Conservation (phyloP, 1,284 basidiomycete genomes). For the Meripilus lineatus region DNA sequence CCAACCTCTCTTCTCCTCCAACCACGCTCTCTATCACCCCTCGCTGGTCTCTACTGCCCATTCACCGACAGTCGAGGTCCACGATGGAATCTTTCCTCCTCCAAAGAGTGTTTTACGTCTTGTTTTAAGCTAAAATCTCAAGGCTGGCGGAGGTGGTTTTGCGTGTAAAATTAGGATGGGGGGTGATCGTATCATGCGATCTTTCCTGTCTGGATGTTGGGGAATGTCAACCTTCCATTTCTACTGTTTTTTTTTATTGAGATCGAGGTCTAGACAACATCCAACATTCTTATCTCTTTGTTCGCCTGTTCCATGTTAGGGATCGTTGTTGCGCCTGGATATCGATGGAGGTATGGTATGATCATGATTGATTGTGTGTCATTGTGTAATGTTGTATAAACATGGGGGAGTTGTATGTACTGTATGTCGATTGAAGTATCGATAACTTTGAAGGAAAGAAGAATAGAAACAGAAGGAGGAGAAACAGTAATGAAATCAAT, state of each 20-base stretch:
- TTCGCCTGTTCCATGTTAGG: no score
- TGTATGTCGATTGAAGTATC: not conserved
- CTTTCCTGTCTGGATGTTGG: slow-evolving; percentile 27
- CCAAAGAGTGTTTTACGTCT: slow-evolving; percentile 25
- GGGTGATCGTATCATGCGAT: slow-evolving; percentile 6
- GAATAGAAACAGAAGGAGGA: not conserved
- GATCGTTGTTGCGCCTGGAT: no score
- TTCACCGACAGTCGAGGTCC: slow-evolving; percentile 23
- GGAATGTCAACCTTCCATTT: slow-evolving; percentile 27
- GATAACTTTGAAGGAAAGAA: not conserved
- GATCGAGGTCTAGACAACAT: slow-evolving; percentile 29
- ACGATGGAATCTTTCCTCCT: slow-evolving; percentile 39
- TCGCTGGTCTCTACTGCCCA: slow-evolving; percentile 29
- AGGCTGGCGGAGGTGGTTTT: slow-evolving; percentile 46
- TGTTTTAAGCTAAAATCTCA: slow-evolving; percentile 22
- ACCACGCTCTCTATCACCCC: slow-evolving; percentile 31
- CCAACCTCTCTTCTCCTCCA: no score
- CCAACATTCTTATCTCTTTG: slow-evolving; percentile 6
- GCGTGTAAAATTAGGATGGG: slow-evolving; percentile 32
- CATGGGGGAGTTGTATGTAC: not conserved
- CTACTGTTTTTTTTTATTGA: slow-evolving; percentile 12
- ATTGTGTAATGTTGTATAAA: not conserved
- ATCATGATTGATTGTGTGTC: not conserved
- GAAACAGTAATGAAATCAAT: not conserved
- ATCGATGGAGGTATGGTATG: no score